Evolutionary conservation across 768 basidiomycete genomes (phyloP).

Genomic region (Psilocybe cubensis): DNA sequence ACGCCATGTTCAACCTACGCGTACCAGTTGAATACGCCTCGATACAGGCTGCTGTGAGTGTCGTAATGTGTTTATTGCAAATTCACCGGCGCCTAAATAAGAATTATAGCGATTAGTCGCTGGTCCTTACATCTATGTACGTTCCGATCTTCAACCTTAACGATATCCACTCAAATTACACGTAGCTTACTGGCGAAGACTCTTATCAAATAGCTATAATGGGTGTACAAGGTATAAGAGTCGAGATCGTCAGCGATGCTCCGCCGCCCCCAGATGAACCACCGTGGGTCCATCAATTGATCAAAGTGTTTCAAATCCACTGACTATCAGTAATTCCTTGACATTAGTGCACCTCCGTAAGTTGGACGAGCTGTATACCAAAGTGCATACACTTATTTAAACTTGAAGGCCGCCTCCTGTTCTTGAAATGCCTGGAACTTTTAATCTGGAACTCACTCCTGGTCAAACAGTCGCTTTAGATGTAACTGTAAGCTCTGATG

Average conservation of each 20-base stretch:
- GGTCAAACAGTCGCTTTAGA: slow-evolving; percentile 83
- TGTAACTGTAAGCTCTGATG: slow-evolving; percentile 77
- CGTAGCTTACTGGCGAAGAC: slow-evolving; percentile 79
- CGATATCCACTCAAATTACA: slow-evolving; percentile 10
- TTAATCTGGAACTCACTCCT: slow-evolving; percentile 79
- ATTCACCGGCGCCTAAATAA: slow-evolving; percentile 20
- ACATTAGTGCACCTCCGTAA: slow-evolving; percentile 51
- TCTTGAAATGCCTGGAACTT: slow-evolving; percentile 84
- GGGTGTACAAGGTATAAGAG: slow-evolving; percentile 79
- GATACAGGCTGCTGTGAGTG: slow-evolving; percentile 77
- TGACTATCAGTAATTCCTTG: slow-evolving; percentile 6
- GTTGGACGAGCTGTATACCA: slow-evolving; percentile 16
- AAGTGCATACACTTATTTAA: not conserved
- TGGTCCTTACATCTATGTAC: slow-evolving; percentile 83
- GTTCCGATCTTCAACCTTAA: slow-evolving; percentile 23
- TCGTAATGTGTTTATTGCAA: slow-evolving; percentile 1
- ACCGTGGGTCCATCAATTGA: slow-evolving; percentile 55
- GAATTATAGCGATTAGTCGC: slow-evolving; percentile 68
- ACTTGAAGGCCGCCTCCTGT: slow-evolving; percentile 63
- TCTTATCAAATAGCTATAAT: slow-evolving; percentile 89
- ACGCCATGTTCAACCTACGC: slow-evolving; percentile 73
- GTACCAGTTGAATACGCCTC: slow-evolving; percentile 90
- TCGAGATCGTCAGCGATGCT: slow-evolving; percentile 85
- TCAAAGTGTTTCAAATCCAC: slow-evolving; percentile 22
- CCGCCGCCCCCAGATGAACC: slow-evolving; percentile 86